Percentiles rank a stretch among this genome's conserved stretches.
Conservation (phyloP, 164 flowering plant genomes). For the Litsea cubeba region DNA sequence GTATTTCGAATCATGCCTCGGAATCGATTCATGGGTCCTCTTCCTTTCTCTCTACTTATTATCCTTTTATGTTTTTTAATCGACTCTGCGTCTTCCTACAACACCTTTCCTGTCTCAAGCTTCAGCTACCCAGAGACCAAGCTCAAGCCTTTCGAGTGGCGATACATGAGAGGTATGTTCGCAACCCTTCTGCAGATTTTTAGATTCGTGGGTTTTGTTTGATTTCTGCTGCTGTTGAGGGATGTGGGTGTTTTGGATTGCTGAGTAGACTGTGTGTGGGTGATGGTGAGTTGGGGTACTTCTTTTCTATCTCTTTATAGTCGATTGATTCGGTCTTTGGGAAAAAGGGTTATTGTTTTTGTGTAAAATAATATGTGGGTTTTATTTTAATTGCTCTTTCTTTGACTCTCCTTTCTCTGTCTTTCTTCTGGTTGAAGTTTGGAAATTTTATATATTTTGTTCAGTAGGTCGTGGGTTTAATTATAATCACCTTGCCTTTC, state of each 20-base stretch:
- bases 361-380: not conserved
- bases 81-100: slow-evolving; percentile 15
- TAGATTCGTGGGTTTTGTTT: not conserved
- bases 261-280: not conserved
- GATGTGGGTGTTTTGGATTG: not conserved
- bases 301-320: not conserved
- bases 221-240: not conserved
- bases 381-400: not conserved
- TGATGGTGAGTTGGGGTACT: not conserved
- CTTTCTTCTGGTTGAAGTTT: not conserved
- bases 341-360: not conserved
- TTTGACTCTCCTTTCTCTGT: not conserved
- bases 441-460: not conserved
- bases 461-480: not conserved
- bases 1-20: slow-evolving; percentile 22
- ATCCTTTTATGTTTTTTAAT: slow-evolving; percentile 12
- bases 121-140: slow-evolving; percentile 43
- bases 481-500: not conserved
- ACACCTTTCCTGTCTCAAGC: slow-evolving; percentile 54
- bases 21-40: slow-evolving; percentile 26
- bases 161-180: slow-evolving; percentile 69
- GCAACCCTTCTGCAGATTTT: not conserved
- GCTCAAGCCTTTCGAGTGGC: slow-evolving; percentile 60
- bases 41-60: slow-evolving; percentile 19
- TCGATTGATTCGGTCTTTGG: not conserved